Base-by-base conservation (phyloP, 1,139 yeast species). In the Kodamaea suecica region DNA sequence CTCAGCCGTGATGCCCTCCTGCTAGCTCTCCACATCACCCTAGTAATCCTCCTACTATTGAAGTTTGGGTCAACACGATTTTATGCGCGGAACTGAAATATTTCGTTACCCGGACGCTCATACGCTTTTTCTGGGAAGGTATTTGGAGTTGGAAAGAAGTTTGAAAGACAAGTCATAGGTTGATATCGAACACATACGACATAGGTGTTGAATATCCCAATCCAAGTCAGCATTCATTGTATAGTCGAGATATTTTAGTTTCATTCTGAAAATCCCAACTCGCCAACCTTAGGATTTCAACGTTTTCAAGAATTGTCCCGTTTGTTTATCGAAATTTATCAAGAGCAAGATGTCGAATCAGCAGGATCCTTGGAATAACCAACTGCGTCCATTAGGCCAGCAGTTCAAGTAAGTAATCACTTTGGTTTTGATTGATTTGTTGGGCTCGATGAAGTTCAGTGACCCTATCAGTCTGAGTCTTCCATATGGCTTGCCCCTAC, bases 361-460 rank as follows among this genome's bases (percentile, higher is more conserved):
- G 41, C 70, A 61, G 42, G 73, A 67, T 40, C 69, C 66, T 40
- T 70, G 76, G 75, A 61, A 58, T 35, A 62, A 52, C 42, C 73
- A 66, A 39, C 71, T 61, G 45, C 64, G 72, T 43, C 70, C 74
- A 7, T 55, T 70, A 39, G 68, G 70, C 30, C 76, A 65, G 47
- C 70, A 60, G 39, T 68, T 66, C 57, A 68, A 66, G 75, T 69
- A 68, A 44, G 75, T 67, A 45, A 33, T 23, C 10, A 7, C 26
- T 8, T 15, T 10, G 13, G 30, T 25, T 23, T 21, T 27, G 21
- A 6, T 14, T 8, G 29, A 9, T 20, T 17, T 23, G n/a, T 24
- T 10, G 13, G 25, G 19, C 29, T 27, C 11, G n/a, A n/a, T n/a
- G n/a, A n/a, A n/a, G n/a, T n/a, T n/a, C n/a, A n/a, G n/a, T n/a